These are phyloP conservation scores for Eucalyptus microcorys DNA, from an alignment of 345 rosid genomes.

Conservation along the genomic window DNA sequence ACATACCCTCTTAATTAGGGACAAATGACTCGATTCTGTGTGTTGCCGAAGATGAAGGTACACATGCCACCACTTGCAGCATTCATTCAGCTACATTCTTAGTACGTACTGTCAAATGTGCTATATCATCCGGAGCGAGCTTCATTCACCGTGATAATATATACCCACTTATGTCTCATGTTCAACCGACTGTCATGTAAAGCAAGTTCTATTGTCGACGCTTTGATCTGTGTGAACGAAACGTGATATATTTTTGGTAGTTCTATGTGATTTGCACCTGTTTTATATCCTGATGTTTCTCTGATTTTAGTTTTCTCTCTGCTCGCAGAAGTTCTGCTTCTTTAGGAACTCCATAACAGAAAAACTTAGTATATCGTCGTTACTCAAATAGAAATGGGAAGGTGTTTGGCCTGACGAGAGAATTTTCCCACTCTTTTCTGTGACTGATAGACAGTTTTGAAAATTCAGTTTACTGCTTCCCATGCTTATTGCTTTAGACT, in stretches of 20 bases:
- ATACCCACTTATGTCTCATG: neutral
- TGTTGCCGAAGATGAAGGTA: neutral
- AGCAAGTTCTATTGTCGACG: neutral
- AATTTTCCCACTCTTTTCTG: neutral
- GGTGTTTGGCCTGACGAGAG: neutral
- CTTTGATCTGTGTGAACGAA: neutral
- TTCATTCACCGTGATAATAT: neutral
- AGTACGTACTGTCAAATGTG: neutral
- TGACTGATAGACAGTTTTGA: neutral
- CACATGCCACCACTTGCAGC: neutral
- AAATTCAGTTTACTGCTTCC: neutral
- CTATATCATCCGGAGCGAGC: neutral
- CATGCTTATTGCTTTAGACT: neutral
- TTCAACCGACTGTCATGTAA: neutral
- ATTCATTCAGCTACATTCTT: neutral
- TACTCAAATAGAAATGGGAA: neutral
- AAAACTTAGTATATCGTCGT: neutral
- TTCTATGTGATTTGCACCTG: neutral
- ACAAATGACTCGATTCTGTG: neutral
- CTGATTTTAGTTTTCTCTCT: neutral
- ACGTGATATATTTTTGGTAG: neutral
- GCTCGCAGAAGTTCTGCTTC: neutral
- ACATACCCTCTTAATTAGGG: conserved; percentile 30
- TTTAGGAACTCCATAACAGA: neutral
- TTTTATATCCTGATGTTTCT: neutral